Conservation (phyloP, 2,329 filamentous ascomycete genomes). For the Stemphylium lycopersici region DNA sequence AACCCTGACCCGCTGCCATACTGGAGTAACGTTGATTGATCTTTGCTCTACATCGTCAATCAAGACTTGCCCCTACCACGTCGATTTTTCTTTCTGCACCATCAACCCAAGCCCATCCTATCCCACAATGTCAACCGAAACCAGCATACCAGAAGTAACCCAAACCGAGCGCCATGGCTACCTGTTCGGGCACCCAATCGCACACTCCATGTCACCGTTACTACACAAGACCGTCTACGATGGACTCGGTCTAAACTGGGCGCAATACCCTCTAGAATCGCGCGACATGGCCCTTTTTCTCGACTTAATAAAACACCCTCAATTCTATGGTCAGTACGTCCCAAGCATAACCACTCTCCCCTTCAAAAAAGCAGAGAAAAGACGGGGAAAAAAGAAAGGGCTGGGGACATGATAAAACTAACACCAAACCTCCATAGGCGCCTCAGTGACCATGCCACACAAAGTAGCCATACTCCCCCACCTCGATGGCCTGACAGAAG, state of each 20-base stretch:
- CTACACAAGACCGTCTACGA: conserved; percentile 62
- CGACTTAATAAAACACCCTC: conserved; percentile 59
- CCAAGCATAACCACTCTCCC: neutral
- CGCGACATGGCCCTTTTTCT: conserved; percentile 54
- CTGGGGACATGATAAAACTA: neutral
- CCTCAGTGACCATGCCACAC: conserved; percentile 82
- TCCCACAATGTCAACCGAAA: conserved; percentile 22
- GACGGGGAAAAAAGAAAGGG: too few species aligned
- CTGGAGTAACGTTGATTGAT: neutral
- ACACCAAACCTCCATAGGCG: conserved; percentile 52
- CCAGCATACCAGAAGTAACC: conserved; percentile 18
- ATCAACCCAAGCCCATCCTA: neutral
- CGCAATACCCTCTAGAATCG: conserved; percentile 57
- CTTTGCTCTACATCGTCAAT: neutral
- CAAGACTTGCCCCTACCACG: neutral
- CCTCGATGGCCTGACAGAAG: conserved; percentile 74
- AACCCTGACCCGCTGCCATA: neutral
- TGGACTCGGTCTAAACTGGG: conserved; percentile 59
- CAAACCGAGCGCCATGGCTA: conserved; percentile 57
- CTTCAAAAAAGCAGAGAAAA: neutral
- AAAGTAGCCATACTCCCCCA: conserved; percentile 77
- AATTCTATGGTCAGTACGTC: conserved; percentile 66
- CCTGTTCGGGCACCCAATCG: conserved; percentile 63
- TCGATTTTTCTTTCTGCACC: neutral
- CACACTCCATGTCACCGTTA: conserved; percentile 62